Base-by-base conservation (phyloP, 1,284 basidiomycete genomes). In the Xerocomus minutiporus region DNA sequence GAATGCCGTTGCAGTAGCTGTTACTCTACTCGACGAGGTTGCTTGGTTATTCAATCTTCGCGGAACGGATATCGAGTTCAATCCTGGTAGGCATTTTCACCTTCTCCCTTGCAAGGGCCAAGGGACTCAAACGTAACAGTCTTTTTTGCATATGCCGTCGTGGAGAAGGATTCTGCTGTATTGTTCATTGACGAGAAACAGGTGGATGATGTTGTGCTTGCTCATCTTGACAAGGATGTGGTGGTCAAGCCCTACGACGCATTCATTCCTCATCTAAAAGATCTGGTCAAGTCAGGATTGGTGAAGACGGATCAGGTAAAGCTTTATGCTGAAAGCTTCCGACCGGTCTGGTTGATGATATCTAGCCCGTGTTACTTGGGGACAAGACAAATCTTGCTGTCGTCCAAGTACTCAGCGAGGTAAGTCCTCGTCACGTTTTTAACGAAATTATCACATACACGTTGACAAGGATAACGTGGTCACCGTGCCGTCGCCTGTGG, bases 31-130 rank as follows among this genome's bases (percentile, higher is more conserved):
- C 8, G 93, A 96, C 67, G 93, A 96, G 65, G 82, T 93, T 43
- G 92, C 91, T 0, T 94, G 96, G 96, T 68, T 97, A 29, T 93
- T 97, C 74, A 98, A 98, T 71, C 75, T 99, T 41, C 85, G 96
- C 55, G 94, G 95, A 1, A 83, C 84, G 2, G 95, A 98, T 68
- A 96, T 98, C 57, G 86, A 88, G 36, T 98, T 82, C 73, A 98
- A 97, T 66, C 93, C 93, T 57, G 77, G 82, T 81, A 51, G 20
- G 72, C 8, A 23, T 36, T 28, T n/a, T 44, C 12, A 31, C 12
- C 0, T 5, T 47, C 5, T 38, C 12, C 25, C n/a, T 38, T 1
- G 12, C 25, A 4, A 6, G 26, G 43, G 49, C n/a, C 9, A 15
- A 28, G 9, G 8, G 11, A n/a, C 44, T 56, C 13, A 54, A 12